Base-by-base conservation (phyloP, 768 basidiomycete species). In the Leccinum fibrillosum region DNA sequence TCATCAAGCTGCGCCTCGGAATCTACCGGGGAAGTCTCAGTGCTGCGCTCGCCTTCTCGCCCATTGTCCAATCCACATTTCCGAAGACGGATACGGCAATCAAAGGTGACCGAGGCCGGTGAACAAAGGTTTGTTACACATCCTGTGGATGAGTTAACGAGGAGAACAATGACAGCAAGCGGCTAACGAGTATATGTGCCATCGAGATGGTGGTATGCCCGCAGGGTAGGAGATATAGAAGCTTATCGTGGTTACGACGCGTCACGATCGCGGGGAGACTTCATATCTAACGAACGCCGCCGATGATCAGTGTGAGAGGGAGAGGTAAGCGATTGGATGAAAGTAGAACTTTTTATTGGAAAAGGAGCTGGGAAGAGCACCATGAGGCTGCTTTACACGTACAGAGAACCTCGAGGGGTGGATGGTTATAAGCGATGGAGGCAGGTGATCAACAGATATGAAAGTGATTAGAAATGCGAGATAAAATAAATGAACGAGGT, bases 41-140 rank as follows among this genome's bases (percentile, higher is more conserved):
- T n/a, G n/a, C n/a, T n/a, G n/a, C n/a, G n/a, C n/a, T n/a, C n/a
- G n/a, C n/a, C n/a, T n/a, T 21, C 21, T 21, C 21, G 7, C 26
- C 26, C 28, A 10, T 28, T 28, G 8, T 28, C 28, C 28, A 28
- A 28, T 28, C 28, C 28, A 30, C 28, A 30, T 11, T 28, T 9
- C 28, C 28, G 9, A 28, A 28, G 10, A 4, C 10, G 30, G 30
- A 30, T 30, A 1, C 10, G 60, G 60, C 25, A 34, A 47, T 42
- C 25, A 47, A 7, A 15, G 35, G 47, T 53, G 19, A 53, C 55
- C 52, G 62, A 25, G 39, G 57, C 64, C 65, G 57, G 50, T 30
- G 54, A 51, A 34, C 12, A 13, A 26, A 17, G 34, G 34, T 34
- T 34, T 34, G 34, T 12, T 5, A 34, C 34, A 21, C 12, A 42